phyloP scores from a whole-genome alignment of 2,329 filamentous ascomycete genomes.

The Penicillium freii region DNA sequence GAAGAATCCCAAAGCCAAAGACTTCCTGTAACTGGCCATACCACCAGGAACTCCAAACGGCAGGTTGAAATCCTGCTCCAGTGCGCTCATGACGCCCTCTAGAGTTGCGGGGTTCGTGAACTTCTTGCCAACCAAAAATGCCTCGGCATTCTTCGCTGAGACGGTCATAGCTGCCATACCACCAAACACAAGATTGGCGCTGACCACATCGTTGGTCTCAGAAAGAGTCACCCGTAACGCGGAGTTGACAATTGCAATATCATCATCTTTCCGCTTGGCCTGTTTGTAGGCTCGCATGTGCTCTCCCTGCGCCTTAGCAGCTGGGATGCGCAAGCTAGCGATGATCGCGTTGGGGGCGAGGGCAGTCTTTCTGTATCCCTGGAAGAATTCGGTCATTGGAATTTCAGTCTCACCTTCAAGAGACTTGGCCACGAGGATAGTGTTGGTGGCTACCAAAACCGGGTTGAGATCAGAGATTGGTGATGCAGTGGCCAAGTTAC shows the following conservation, averaged over 20 bases:
- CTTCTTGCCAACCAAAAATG: slow-evolving; percentile 72
- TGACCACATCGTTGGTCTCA: slow-evolving; percentile 66
- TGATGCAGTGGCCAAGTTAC: slow-evolving; percentile 89
- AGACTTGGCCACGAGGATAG: slow-evolving; percentile 77
- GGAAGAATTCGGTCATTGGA: slow-evolving; percentile 92
- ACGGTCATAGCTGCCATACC: slow-evolving; percentile 93
- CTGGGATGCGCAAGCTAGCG: slow-evolving; percentile 79
- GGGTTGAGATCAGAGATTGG: slow-evolving; percentile 97
- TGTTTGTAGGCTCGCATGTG: slow-evolving; percentile 92
- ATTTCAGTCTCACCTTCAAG: slow-evolving; percentile 72
- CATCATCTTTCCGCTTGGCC: slow-evolving; percentile 94
- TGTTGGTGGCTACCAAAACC: slow-evolving; percentile 83
- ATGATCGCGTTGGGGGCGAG: slow-evolving; percentile 80
- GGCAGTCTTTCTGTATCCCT: slow-evolving; percentile 81
- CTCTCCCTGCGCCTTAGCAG: slow-evolving; percentile 71
- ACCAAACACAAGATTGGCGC: slow-evolving; percentile 81
- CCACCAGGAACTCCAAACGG: slow-evolving; percentile 89
- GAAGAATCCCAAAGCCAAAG: slow-evolving; percentile 88
- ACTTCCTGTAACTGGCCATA: slow-evolving; percentile 95
- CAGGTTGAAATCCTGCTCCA: slow-evolving; percentile 88
- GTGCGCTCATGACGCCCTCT: slow-evolving; percentile 82
- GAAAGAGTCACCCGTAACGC: slow-evolving; percentile 74
- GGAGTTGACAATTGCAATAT: slow-evolving; percentile 94
- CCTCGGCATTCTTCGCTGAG: slow-evolving; percentile 74
- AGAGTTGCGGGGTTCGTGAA: slow-evolving; percentile 79